A percentile compares a stretch with the other conserved stretches of the same genome.
These are phyloP conservation scores for Oidium heveae DNA, from an alignment of 2,329 filamentous ascomycete genomes.

Conservation along the genomic window DNA sequence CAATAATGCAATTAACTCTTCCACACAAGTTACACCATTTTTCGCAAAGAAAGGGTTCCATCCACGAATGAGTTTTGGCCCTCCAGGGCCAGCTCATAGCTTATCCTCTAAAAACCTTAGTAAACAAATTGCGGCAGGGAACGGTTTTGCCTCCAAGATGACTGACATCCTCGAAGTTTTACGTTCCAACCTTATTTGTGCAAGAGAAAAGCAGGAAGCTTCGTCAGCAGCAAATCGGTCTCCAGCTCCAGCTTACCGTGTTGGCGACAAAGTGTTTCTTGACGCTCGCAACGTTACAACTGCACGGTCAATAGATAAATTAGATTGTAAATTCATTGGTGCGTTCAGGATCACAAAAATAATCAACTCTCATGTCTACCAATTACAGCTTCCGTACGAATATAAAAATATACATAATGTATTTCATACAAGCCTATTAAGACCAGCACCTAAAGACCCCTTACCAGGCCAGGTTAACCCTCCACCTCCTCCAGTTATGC, in stretches of 20 bases:
- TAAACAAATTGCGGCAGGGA: background rate
- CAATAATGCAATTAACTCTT: constrained; percentile 2
- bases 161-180: background rate
- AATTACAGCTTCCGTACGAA: background rate
- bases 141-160: background rate
- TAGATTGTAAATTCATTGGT: background rate
- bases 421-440: background rate
- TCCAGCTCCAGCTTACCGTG: background rate
- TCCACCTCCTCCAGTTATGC: background rate
- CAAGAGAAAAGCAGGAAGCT: background rate
- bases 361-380: background rate
- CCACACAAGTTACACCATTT: constrained; percentile 3
- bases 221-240: background rate
- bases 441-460: background rate
- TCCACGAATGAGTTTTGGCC: constrained; percentile 1
- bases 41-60: constrained; percentile 2
- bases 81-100: background rate
- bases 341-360: background rate
- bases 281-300: background rate
- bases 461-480: background rate
- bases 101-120: background rate
- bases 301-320: background rate
- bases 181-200: background rate
- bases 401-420: background rate
- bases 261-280: background rate